A percentile compares a stretch with the other conserved stretches of the same genome.
phyloP scores from a whole-genome alignment of 768 basidiomycete genomes.

The Phylloporus arenicola region DNA sequence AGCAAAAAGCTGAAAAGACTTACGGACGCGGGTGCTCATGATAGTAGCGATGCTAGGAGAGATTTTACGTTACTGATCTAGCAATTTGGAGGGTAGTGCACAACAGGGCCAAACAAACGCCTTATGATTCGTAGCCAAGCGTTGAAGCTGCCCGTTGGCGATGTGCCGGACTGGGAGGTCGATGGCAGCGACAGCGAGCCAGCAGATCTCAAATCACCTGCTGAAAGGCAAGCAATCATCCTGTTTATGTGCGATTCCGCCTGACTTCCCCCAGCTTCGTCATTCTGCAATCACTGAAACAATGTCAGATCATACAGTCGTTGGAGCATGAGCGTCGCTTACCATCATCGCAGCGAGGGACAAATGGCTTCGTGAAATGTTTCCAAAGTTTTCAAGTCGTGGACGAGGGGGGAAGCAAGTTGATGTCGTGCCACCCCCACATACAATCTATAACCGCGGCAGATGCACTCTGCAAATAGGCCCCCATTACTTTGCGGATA shows the following conservation, averaged over 20 bases:
- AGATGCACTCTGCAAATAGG: slow-evolving; percentile 70
- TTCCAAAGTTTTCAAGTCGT: slow-evolving; percentile 69
- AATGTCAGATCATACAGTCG: slow-evolving; percentile 43
- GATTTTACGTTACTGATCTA: slow-evolving; percentile 1
- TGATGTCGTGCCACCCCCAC: slow-evolving; percentile 53
- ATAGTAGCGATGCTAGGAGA: slow-evolving; percentile 1
- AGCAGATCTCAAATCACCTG: slow-evolving; percentile 38
- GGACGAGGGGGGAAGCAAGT: slow-evolving; percentile 53
- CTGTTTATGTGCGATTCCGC: background rate
- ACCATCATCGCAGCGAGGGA: slow-evolving; percentile 51
- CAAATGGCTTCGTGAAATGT: slow-evolving; percentile 58
- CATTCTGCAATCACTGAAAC: slow-evolving; percentile 61
- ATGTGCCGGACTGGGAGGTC: slow-evolving; percentile 56
- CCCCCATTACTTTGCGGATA: slow-evolving; percentile 66
- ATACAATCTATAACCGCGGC: slow-evolving; percentile 60
- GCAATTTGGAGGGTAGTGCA: slow-evolving; percentile 1
- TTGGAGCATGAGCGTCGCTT: slow-evolving; percentile 11
- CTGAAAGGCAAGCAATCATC: slow-evolving; percentile 48
- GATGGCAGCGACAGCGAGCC: slow-evolving; percentile 39
- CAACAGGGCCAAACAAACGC: slow-evolving; percentile 27
- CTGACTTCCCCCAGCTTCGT: slow-evolving; percentile 42
- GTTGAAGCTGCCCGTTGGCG: slow-evolving; percentile 49
- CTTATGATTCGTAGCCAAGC: slow-evolving; percentile 26
- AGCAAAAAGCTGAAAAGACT: slow-evolving; percentile 32
- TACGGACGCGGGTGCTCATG: slow-evolving; percentile 54